These are phyloP conservation scores for Russula sp. DNA, from an alignment of 768 basidiomycete species.

Conservation along the genomic window DNA sequence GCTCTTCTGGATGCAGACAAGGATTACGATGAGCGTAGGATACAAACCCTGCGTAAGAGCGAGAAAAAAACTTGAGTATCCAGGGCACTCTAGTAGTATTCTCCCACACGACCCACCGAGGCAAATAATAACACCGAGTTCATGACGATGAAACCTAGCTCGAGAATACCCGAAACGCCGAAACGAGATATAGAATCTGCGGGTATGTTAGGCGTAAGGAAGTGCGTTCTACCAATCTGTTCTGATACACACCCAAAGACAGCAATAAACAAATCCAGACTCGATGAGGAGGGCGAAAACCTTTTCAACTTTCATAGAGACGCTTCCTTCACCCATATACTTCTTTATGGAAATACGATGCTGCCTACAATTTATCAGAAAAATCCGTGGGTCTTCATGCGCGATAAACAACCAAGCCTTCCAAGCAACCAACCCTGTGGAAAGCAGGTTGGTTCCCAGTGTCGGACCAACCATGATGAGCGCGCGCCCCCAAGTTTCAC, in stretches of 20 bases:
- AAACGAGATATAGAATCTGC: constrained; percentile 17
- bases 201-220: neutral
- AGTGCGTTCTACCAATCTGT: no score
- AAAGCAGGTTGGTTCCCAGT: constrained; percentile 20
- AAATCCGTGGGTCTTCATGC: neutral
- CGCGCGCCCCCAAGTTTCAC: constrained; percentile 6
- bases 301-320: constrained; percentile 15
- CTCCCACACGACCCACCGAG: constrained; percentile 2
- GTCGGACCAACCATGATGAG: constrained; percentile 20
- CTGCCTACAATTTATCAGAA: constrained; percentile 16
- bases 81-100: neutral
- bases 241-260: constrained; percentile 16
- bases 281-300: constrained; percentile 24
- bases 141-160: constrained; percentile 16
- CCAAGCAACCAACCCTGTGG: constrained; percentile 22
- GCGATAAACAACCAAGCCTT: constrained; percentile 17
- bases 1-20: constrained; percentile 25
- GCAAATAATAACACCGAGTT: constrained; percentile 13
- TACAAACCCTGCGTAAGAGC: constrained; percentile 10
- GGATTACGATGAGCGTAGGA: constrained; percentile 23
- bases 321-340: constrained; percentile 16
- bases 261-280: constrained; percentile 23
- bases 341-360: constrained; percentile 13
- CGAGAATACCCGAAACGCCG: constrained; percentile 16
- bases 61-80: neutral